phyloP scores from a whole-genome alignment of 164 flowering plant genomes.

The Saururus chinensis region DNA sequence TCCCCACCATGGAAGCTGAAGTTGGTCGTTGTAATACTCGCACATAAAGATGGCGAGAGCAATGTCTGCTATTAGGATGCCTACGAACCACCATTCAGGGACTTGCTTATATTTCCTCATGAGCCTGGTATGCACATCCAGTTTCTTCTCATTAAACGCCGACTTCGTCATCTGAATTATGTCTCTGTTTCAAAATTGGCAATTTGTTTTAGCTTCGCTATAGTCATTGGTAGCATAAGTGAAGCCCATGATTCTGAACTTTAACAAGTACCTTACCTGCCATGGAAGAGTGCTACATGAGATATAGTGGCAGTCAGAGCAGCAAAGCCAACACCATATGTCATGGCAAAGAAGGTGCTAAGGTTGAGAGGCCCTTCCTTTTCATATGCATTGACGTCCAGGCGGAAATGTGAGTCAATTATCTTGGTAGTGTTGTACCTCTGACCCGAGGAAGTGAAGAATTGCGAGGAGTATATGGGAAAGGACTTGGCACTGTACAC shows the following conservation, averaged over 20 bases:
- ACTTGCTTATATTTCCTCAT: conserved; percentile 68
- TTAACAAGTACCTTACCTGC: conserved; percentile 33
- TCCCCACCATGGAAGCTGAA: conserved; percentile 93
- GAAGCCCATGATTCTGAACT: background rate
- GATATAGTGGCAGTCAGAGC: conserved; percentile 56
- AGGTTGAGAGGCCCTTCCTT: conserved; percentile 48
- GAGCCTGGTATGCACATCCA: conserved; percentile 67
- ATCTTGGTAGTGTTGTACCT: conserved; percentile 46
- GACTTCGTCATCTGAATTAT: conserved; percentile 60
- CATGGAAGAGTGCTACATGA: conserved; percentile 68
- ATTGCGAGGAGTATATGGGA: conserved; percentile 47
- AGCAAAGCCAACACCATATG: conserved; percentile 81
- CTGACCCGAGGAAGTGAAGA: conserved; percentile 44
- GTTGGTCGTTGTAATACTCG: conserved; percentile 56
- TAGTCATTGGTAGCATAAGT: too few relatives aligned
- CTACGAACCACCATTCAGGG: conserved; percentile 76
- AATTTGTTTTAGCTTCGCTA: background rate
- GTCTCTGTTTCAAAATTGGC: conserved; percentile 49
- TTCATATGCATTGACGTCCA: conserved; percentile 47
- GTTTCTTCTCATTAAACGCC: conserved; percentile 44
- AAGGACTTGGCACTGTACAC: conserved; percentile 64
- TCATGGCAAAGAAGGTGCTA: conserved; percentile 65
- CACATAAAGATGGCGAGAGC: conserved; percentile 52
- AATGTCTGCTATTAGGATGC: conserved; percentile 49
- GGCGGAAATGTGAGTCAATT: conserved; percentile 43